A percentile compares a stretch with the other conserved stretches of the same genome.
These are phyloP conservation scores for Yamadazyma oceani DNA, from an alignment of 1,139 yeast genomes.

Conservation along the genomic window DNA sequence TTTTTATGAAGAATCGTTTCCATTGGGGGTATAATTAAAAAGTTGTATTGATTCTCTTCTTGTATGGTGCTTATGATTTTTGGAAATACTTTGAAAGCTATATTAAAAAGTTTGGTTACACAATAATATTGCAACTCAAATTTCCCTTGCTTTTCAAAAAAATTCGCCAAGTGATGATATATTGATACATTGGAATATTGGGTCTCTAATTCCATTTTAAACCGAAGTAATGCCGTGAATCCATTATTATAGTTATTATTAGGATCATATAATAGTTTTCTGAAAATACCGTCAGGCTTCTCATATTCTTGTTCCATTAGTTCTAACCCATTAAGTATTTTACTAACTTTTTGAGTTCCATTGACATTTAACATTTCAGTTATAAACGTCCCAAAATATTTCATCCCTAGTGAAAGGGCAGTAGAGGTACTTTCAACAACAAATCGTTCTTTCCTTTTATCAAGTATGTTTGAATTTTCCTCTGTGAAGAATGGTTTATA, in stretches of 20 bases:
- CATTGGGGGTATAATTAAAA: constrained; percentile 31
- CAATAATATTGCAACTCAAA: constrained; percentile 29
- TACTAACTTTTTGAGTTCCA: background rate
- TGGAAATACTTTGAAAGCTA: constrained; percentile 14
- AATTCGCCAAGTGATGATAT: constrained; percentile 29
- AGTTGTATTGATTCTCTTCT: constrained; percentile 16
- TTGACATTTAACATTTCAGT: constrained; percentile 3
- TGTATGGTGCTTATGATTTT: constrained; percentile 1
- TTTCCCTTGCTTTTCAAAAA: constrained; percentile 29
- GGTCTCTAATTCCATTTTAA: constrained; percentile 27
- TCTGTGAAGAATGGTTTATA: constrained; percentile 20
- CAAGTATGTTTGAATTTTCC: constrained; percentile 20
- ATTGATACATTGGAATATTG: constrained; percentile 26
- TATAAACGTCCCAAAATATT: constrained; percentile 3
- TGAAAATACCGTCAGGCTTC: background rate
- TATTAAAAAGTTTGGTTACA: constrained; percentile 26
- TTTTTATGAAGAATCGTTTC: constrained; percentile 30
- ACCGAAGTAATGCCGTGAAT: background rate
- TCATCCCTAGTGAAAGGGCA: background rate
- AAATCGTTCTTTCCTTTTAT: constrained; percentile 24
- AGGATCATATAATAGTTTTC: background rate
- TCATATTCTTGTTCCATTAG: constrained; percentile 1
- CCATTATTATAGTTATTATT: background rate
- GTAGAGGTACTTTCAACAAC: background rate
- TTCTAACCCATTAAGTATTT: constrained; percentile 1